These are phyloP conservation scores for Zalaria sp. DNA, from an alignment of 2,329 filamentous ascomycete genomes.

Conservation along the genomic window DNA sequence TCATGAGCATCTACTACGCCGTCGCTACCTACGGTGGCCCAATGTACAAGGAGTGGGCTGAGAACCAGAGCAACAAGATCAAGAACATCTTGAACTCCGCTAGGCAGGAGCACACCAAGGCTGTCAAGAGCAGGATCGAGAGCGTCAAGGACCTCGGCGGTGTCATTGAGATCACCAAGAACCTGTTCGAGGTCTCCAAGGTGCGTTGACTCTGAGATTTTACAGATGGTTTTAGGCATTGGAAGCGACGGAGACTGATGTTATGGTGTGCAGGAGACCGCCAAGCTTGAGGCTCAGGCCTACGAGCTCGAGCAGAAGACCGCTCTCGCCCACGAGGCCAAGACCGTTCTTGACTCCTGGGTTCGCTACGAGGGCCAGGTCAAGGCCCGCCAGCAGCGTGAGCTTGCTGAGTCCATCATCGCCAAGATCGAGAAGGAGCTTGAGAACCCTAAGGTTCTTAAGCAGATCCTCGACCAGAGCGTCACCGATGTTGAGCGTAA, in stretches of 20 bases:
- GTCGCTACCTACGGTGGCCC: slow-evolving; percentile 91
- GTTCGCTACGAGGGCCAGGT: slow-evolving; percentile 97
- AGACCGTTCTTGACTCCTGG: slow-evolving; percentile 93
- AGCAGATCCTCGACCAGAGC: slow-evolving; percentile 97
- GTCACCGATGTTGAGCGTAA: slow-evolving; percentile 91
- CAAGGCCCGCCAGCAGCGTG: slow-evolving; percentile 95
- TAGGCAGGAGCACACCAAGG: slow-evolving; percentile 84
- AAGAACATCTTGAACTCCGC: slow-evolving; percentile 90
- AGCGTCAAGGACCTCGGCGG: slow-evolving; percentile 88
- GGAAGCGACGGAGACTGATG: slow-evolving; percentile 2
- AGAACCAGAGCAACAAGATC: slow-evolving; percentile 80
- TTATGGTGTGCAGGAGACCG: slow-evolving; percentile 65
- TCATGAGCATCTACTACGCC: slow-evolving; percentile 83
- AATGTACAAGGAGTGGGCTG: slow-evolving; percentile 82
- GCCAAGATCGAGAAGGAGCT: slow-evolving; percentile 98
- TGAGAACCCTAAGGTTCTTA: slow-evolving; percentile 90
- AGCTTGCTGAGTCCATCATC: slow-evolving; percentile 85
- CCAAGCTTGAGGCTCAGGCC: slow-evolving; percentile 85
- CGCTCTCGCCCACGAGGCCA: slow-evolving; percentile 81
- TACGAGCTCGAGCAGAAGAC: slow-evolving; percentile 97
- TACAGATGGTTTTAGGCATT: too few relatives aligned
- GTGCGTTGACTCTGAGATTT: too few relatives aligned
- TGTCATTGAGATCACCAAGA: slow-evolving; percentile 94
- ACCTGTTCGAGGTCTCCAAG: slow-evolving; percentile 96
- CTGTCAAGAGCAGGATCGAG: slow-evolving; percentile 86